Evolutionary conservation across 1,284 basidiomycete genomes (phyloP).

Genomic region (Marasmius oreades): DNA sequence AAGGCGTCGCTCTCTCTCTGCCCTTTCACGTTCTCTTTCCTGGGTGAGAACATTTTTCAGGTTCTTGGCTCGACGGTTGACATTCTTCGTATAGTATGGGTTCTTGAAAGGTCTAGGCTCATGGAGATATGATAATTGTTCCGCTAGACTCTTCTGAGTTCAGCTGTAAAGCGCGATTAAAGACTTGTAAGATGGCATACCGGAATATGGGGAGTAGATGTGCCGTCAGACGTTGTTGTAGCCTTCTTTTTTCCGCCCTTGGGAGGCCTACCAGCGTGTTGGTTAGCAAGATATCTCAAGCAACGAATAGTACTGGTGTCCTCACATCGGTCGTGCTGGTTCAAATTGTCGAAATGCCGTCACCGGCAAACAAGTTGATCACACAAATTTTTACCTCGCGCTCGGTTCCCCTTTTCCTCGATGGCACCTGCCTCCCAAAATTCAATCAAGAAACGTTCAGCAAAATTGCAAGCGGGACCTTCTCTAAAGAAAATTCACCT

Average conservation of each 20-base stretch:
- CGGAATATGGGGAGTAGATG: slow-evolving; percentile 38
- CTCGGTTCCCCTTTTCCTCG: neutral
- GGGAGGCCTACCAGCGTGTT: slow-evolving; percentile 33
- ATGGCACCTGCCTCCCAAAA: slow-evolving; percentile 28
- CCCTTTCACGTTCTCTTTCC: slow-evolving; percentile 68
- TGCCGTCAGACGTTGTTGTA: slow-evolving; percentile 34
- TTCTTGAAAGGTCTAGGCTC: slow-evolving; percentile 74
- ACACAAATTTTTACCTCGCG: neutral
- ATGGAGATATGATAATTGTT: slow-evolving; percentile 68
- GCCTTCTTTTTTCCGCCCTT: slow-evolving; percentile 40
- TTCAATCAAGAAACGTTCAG: slow-evolving; percentile 45
- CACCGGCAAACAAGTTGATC: neutral
- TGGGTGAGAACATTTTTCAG: slow-evolving; percentile 70
- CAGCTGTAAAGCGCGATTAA: neutral
- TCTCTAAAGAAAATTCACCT: slow-evolving; percentile 50
- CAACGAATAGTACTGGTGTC: neutral
- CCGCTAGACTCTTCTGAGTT: slow-evolving; percentile 38
- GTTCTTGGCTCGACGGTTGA: slow-evolving; percentile 69
- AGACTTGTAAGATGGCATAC: slow-evolving; percentile 22
- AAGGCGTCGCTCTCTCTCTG: slow-evolving; percentile 57
- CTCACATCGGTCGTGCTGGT: neutral
- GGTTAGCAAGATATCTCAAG: neutral
- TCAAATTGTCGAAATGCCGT: neutral
- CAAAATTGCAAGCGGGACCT: slow-evolving; percentile 41
- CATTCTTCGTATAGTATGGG: slow-evolving; percentile 62